Conservation (phyloP, 2,329 filamentous ascomycete genomes). For the Hypoxylon rubiginosum region DNA sequence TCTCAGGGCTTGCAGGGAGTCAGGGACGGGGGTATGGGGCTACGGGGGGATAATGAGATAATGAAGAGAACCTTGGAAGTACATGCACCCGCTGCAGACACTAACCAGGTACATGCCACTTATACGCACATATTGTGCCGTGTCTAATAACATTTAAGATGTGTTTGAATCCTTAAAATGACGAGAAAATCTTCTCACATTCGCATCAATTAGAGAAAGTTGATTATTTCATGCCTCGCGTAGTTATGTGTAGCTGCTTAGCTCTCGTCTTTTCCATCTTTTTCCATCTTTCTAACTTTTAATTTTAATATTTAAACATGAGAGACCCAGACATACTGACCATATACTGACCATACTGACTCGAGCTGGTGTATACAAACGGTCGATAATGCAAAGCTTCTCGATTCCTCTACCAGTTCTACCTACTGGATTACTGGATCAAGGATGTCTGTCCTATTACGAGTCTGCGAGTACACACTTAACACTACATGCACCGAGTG, state of each 20-base stretch:
- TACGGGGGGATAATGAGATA: background rate
- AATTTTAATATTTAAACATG: background rate
- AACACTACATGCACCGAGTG: conserved; percentile 27
- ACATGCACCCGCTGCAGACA: conserved; percentile 11
- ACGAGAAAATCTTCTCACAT: background rate
- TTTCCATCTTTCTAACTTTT: no score
- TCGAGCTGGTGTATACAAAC: background rate
- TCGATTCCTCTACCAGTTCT: background rate
- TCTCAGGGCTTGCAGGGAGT: conserved; percentile 38
- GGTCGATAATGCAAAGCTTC: background rate
- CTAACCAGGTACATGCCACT: conserved; percentile 15
- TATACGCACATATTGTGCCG: background rate
- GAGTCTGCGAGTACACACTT: conserved; percentile 22
- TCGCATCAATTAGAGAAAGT: background rate
- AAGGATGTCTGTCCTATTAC: background rate
- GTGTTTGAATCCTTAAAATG: conserved; percentile 3
- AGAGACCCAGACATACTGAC: background rate
- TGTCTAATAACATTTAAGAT: conserved; percentile 30
- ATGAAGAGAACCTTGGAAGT: background rate
- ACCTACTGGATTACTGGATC: background rate
- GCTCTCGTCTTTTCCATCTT: no score
- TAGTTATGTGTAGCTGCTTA: background rate
- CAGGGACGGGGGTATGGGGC: background rate
- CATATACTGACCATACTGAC: background rate
- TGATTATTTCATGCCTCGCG: conserved; percentile 5